These are phyloP conservation scores for Lupinus albus DNA, from an alignment of 306 rosid genomes.

Conservation along the genomic window DNA sequence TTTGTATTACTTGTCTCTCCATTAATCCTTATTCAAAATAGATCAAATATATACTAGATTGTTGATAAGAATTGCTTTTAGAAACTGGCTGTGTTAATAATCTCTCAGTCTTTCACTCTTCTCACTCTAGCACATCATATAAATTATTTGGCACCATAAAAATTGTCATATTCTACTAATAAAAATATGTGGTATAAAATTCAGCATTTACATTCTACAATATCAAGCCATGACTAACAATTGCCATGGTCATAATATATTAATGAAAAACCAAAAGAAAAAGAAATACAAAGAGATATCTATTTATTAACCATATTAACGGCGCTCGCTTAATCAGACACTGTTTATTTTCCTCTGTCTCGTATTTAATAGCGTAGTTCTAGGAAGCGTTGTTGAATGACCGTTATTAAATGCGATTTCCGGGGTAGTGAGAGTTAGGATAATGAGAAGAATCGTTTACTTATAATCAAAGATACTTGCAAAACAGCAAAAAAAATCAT, in stretches of 20 bases:
- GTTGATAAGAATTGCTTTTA: no score
- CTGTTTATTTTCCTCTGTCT: no score
- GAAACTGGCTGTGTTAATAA: not conserved
- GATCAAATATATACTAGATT: no score
- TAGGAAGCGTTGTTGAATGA: no score
- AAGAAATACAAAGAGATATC: not conserved
- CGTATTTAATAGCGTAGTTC: no score
- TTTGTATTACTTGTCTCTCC: no score
- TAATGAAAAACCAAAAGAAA: not conserved
- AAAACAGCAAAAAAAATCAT: not conserved
- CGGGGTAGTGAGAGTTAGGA: no score
- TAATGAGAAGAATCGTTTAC: constrained; percentile 16
- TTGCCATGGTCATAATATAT: constrained; percentile 1
- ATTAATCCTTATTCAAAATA: no score
- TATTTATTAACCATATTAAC: no score
- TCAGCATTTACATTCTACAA: constrained; percentile 20
- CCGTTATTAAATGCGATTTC: no score
- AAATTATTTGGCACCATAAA: not conserved
- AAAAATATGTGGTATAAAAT: constrained; percentile 10
- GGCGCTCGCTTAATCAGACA: no score
- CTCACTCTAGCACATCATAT: not conserved
- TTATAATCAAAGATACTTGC: constrained; percentile 6
- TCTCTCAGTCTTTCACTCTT: not conserved
- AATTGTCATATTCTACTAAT: not conserved
- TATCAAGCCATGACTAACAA: constrained; percentile 7